These are phyloP conservation scores for Pyrenopolyporus hunteri DNA, from an alignment of 495 filamentous ascomycete species.

Conservation along the genomic window DNA sequence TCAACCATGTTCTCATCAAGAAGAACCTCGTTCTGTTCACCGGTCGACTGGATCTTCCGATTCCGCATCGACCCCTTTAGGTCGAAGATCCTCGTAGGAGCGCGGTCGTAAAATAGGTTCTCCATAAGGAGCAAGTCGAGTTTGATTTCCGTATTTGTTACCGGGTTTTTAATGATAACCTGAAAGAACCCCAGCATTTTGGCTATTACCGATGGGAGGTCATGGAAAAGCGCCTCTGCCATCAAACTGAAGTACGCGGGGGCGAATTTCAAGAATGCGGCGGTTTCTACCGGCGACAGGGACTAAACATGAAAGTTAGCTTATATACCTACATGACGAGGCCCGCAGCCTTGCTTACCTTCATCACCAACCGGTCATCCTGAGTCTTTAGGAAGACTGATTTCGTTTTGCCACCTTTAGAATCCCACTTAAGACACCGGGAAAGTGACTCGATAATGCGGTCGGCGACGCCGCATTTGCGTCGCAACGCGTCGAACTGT, in stretches of 20 bases:
- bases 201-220: slow-evolving; percentile 93
- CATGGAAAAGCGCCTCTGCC: slow-evolving; percentile 94
- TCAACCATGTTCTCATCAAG: slow-evolving; percentile 99
- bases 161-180: slow-evolving; percentile 92
- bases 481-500: slow-evolving; percentile 92
- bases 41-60: slow-evolving; percentile 91
- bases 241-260: slow-evolving; percentile 97
- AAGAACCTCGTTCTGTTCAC: slow-evolving; percentile 93
- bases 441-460: slow-evolving; percentile 95
- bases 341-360: slow-evolving; percentile 44
- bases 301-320: slow-evolving; percentile 54
- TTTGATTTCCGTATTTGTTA: slow-evolving; percentile 91
- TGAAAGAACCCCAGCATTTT: slow-evolving; percentile 99
- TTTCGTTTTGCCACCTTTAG: slow-evolving; percentile 96
- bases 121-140: slow-evolving; percentile 96
- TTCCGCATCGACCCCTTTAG: slow-evolving; percentile 99
- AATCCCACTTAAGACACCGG: slow-evolving; percentile 96
- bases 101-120: slow-evolving; percentile 96
- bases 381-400: slow-evolving; percentile 97
- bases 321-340: background rate
- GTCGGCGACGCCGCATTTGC: slow-evolving; percentile 90
- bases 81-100: slow-evolving; percentile 92
- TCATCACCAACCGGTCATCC: slow-evolving; percentile 91
- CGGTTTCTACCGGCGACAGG: slow-evolving; percentile 85
- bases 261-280: slow-evolving; percentile 92